Evolutionary conservation across 345 rosid species (phyloP).

Genomic region (Firmiana major): DNA sequence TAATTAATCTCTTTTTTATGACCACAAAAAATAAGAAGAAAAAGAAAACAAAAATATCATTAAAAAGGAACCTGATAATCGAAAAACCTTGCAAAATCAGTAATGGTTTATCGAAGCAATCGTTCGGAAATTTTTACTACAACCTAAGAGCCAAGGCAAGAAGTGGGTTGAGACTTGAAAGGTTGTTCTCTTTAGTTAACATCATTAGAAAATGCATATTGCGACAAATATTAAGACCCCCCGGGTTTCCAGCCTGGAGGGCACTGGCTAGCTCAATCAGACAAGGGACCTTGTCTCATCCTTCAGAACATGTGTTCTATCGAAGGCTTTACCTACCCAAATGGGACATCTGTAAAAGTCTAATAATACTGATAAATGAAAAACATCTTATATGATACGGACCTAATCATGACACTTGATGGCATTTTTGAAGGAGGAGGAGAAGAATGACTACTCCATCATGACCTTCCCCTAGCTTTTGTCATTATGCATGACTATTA

Average conservation of each 20-base stretch:
- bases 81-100: background rate
- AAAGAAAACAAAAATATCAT: no score
- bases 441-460: background rate
- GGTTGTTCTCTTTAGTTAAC: background rate
- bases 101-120: background rate
- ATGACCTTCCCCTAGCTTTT: background rate
- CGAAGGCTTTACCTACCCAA: slow-evolving; percentile 10
- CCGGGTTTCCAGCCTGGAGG: slow-evolving; percentile 8
- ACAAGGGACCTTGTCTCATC: slow-evolving; percentile 19
- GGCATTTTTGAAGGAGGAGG: background rate
- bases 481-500: background rate
- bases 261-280: background rate
- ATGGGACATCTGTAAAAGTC: background rate
- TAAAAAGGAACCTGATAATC: no score
- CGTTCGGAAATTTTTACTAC: background rate
- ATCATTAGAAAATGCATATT: no score
- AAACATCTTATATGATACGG: background rate
- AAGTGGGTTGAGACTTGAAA: background rate
- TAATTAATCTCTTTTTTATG: no score
- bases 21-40: no score
- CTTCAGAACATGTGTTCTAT: slow-evolving; percentile 14
- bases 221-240: no score
- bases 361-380: background rate
- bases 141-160: background rate
- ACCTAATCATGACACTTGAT: background rate